Conservation (phyloP, 192 early-diverging fungal species). For the Phlyctochytrium arcticum region DNA sequence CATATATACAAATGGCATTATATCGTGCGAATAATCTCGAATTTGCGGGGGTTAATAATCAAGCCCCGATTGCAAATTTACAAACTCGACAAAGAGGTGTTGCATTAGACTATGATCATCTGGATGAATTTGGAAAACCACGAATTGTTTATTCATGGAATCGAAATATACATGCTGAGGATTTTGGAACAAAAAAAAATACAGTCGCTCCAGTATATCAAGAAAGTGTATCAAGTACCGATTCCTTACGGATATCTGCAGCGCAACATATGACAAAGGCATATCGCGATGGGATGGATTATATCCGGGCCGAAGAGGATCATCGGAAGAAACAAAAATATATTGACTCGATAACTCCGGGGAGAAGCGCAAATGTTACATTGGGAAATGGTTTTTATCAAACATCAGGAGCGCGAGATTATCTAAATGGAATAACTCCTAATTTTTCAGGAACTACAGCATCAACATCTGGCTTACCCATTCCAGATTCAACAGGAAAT, state of each 20-base stretch:
- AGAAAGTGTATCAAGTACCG: not conserved
- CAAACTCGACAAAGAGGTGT: not conserved
- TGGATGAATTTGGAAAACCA: conserved; percentile 3
- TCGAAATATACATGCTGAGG: conserved; percentile 5
- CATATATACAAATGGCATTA: conserved; percentile 2
- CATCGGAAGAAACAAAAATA: not conserved
- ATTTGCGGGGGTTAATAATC: no score
- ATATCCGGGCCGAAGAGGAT: conserved; percentile 9
- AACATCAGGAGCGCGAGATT: no score
- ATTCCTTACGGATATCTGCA: not conserved
- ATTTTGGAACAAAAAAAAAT: not conserved
- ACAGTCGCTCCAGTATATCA: not conserved
- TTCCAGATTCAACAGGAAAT: not conserved
- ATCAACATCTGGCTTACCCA: not conserved
- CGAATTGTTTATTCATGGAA: conserved; percentile 6
- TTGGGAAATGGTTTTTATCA: not conserved
- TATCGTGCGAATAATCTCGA: conserved; percentile 1
- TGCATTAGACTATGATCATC: not conserved
- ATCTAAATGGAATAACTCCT: not conserved
- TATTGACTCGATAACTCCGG: not conserved
- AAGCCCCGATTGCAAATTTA: not conserved
- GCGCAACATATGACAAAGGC: conserved; percentile 1
- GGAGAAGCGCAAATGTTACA: not conserved
- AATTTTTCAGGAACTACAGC: not conserved
- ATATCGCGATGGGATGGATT: conserved; percentile 9